Percentiles rank a stretch among this genome's conserved stretches.
phyloP scores from a whole-genome alignment of 2,329 filamentous ascomycete species.

The Arthrobotrys musiformis region DNA sequence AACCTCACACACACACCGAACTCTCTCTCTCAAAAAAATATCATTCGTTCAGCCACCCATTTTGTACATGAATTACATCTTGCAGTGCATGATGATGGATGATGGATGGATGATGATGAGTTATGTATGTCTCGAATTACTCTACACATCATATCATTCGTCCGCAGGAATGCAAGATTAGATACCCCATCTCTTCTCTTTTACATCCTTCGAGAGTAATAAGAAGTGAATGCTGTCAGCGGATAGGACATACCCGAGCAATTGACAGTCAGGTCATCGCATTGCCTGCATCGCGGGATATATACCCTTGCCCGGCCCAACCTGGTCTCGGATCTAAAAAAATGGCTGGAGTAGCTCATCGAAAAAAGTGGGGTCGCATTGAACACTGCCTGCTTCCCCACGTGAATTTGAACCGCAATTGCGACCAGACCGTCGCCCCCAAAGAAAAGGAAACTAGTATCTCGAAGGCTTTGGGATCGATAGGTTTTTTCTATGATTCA shows the following conservation, averaged over 20 bases:
- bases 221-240: too few species aligned
- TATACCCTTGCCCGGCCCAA: background rate
- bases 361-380: slow-evolving; percentile 13
- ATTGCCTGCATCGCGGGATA: slow-evolving; percentile 13
- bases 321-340: background rate
- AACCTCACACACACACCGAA: slow-evolving; percentile 2
- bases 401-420: background rate
- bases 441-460: too few species aligned
- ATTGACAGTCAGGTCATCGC: background rate
- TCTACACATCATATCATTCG: too few species aligned
- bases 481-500: background rate
- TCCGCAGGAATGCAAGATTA: background rate
- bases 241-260: background rate
- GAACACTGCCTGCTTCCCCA: slow-evolving; percentile 15
- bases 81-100: too few species aligned
- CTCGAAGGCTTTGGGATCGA: too few species aligned
- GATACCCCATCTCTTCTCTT: background rate
- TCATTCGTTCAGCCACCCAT: slow-evolving; percentile 45
- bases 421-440: too few species aligned
- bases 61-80: slow-evolving; percentile 3
- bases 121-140: slow-evolving; percentile 19
- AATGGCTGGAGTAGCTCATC: slow-evolving; percentile 16
- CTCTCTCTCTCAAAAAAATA: too few species aligned
- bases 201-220: too few species aligned
- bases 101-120: too few species aligned